Percentiles rank a stretch among this genome's conserved stretches.
These are phyloP conservation scores for Desmodesmus armatus DNA, from an alignment of 139 green algal genomes.

Conservation along the genomic window DNA sequence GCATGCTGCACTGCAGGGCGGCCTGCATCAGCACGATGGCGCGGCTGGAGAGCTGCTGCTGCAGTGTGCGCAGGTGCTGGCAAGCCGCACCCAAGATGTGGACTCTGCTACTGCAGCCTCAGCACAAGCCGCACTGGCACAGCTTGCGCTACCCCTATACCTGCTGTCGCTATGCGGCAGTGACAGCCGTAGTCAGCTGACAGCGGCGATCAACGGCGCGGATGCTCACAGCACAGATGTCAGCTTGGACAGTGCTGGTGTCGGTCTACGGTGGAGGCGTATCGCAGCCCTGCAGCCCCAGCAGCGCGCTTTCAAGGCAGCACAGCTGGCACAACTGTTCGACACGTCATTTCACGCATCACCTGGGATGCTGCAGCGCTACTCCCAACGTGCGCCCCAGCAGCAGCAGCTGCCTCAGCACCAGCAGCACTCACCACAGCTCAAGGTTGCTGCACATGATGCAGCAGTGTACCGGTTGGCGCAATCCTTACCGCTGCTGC, in stretches of 20 bases:
- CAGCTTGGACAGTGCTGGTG: neutral
- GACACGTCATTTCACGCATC: slow-evolving; percentile 54
- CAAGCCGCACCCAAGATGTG: neutral
- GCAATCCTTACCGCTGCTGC: neutral
- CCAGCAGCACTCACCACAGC: neutral
- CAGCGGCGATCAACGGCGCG: no score
- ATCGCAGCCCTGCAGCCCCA: slow-evolving; percentile 48
- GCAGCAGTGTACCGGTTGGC: neutral
- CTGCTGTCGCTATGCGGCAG: neutral
- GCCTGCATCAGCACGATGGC: neutral
- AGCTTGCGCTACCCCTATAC: slow-evolving; percentile 19
- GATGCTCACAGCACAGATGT: neutral
- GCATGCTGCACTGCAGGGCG: neutral
- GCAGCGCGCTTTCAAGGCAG: slow-evolving; percentile 30
- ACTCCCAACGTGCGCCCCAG: neutral
- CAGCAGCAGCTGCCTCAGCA: neutral
- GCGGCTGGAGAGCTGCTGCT: neutral
- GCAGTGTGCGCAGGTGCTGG: slow-evolving; percentile 28
- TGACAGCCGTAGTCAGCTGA: no score
- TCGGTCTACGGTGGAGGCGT: slow-evolving; percentile 28
- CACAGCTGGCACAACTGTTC: slow-evolving; percentile 65
- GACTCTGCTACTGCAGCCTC: slow-evolving; percentile 9
- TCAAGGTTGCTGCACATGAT: neutral
- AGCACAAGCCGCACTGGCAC: slow-evolving; percentile 13
- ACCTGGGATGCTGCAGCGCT: slow-evolving; percentile 41